These are phyloP conservation scores for Bacidia rubella DNA, from an alignment of 495 filamentous ascomycete species.

Conservation along the genomic window DNA sequence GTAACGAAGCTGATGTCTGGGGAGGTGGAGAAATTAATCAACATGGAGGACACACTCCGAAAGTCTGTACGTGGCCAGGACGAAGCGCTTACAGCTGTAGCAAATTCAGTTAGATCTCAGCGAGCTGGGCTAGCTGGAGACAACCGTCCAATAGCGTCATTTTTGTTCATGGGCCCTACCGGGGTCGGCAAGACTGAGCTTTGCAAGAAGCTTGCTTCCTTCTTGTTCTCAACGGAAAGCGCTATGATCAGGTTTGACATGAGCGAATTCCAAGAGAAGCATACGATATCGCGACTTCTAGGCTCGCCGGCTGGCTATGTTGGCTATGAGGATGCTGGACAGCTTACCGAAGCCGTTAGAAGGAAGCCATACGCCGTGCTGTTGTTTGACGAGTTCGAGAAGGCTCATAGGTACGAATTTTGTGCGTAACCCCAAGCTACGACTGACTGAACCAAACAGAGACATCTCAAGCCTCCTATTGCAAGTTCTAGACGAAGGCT, in stretches of 20 bases:
- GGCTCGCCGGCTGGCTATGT: conserved; percentile 89
- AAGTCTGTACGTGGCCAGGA: conserved; percentile 84
- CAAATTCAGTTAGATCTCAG: conserved; percentile 90
- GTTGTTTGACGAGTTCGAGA: conserved; percentile 95
- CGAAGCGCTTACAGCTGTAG: conserved; percentile 78
- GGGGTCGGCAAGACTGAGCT: conserved; percentile 96
- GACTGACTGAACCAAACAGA: conserved; percentile 72
- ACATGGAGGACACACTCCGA: conserved; percentile 85
- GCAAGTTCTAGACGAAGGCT: conserved; percentile 93
- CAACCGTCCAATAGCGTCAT: conserved; percentile 80
- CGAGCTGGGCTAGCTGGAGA: conserved; percentile 82
- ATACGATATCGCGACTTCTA: conserved; percentile 86
- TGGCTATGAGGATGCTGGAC: conserved; percentile 93
- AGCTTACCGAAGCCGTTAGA: conserved; percentile 88
- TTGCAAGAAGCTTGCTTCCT: conserved; percentile 88
- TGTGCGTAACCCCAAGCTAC: neutral
- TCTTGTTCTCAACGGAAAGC: conserved; percentile 81
- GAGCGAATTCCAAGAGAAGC: conserved; percentile 96
- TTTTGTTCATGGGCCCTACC: conserved; percentile 96
- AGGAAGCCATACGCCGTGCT: conserved; percentile 93
- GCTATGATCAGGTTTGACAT: conserved; percentile 94
- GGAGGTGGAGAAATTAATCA: conserved; percentile 80
- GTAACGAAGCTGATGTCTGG: conserved; percentile 81
- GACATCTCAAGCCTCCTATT: conserved; percentile 91
- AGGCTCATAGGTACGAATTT: conserved; percentile 86